Evolutionary conservation across 345 rosid genomes (phyloP), one percentile per base, ranked within the genome.

Genomic region (Adansonia digitata): DNA sequence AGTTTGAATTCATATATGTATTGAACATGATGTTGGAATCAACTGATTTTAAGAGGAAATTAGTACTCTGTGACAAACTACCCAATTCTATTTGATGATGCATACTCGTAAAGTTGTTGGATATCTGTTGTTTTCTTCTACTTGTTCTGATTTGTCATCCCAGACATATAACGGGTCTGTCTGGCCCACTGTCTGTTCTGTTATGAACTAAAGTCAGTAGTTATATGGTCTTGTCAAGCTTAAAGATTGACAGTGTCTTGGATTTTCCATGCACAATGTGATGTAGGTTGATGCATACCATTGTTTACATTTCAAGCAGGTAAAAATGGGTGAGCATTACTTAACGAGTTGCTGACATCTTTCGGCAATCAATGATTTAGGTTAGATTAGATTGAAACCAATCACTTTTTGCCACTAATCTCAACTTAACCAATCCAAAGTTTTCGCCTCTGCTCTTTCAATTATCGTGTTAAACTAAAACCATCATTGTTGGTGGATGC

Each of bases 151-250:
- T 8, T 37, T 64, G 24, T 37, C 48, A 64, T 39, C 69, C 45
- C 26, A 39, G 15, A 18, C 43, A 53, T 8, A 22, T 53, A 35
- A 37, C 24, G 7, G 27, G 48, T 64, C 2, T 15, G 51, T 66
- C 31, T 40, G 70, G 11, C 51, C 70, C 70, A 26, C 62, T 24
- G 11, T 20, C 29, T 40, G 51, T 66, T 66, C 3, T 66, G 48
- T 51, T 66, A 42, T 66, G 42, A 66, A 66, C 49, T 5, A 42
- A 45, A 42, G 42, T n/a, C 70, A 42, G 70, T 66, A 42, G 51
- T 40, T 66, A 20, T 12, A 12, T 43, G 31, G 51, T 66, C 70
- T 42, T 66, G 11, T 66, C 70, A 43, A 39, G 70, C 48, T 40
- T 66, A 22, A 42, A 66, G 51, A 66, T 40, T 42, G 51, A 66